Conservation (phyloP, 768 basidiomycete species). For the Boletus vinaceobasis region DNA sequence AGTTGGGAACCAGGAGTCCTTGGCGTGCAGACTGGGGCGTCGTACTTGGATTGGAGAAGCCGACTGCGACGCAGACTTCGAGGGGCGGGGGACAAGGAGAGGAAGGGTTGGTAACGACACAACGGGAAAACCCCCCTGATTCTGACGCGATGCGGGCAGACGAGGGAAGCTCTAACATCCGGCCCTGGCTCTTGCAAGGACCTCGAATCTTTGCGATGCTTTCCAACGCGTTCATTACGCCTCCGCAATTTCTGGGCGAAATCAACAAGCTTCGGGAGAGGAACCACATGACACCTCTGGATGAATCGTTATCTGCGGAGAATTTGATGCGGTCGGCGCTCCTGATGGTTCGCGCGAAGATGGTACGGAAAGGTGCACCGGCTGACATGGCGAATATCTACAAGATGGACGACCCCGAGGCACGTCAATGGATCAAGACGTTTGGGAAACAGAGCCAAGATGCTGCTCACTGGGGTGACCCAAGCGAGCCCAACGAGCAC, state of each 20-base stretch:
- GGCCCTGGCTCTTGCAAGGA: slow-evolving; percentile 73
- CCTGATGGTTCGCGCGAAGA: slow-evolving; percentile 59
- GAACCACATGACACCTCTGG: slow-evolving; percentile 44
- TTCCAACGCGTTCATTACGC: slow-evolving; percentile 39
- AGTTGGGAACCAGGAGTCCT: slow-evolving; percentile 62
- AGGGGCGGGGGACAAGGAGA: slow-evolving; percentile 15
- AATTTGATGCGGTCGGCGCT: slow-evolving; percentile 59
- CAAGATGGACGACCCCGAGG: slow-evolving; percentile 52
- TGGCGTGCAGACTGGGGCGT: slow-evolving; percentile 76
- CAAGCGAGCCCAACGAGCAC: slow-evolving; percentile 19
- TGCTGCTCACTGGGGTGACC: slow-evolving; percentile 13
- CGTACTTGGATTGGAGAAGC: slow-evolving; percentile 52
- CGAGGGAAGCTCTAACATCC: slow-evolving; percentile 10
- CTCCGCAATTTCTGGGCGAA: slow-evolving; percentile 45
- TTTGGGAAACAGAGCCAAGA: slow-evolving; percentile 18
- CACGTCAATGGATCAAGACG: slow-evolving; percentile 43
- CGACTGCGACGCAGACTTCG: slow-evolving; percentile 4
- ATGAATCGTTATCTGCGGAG: slow-evolving; percentile 32
- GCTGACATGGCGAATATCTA: slow-evolving; percentile 76
- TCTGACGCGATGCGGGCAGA: slow-evolving; percentile 11
- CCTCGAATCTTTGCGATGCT: slow-evolving; percentile 46
- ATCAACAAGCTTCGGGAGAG: slow-evolving; percentile 60
- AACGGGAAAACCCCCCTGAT: slow-evolving; percentile 42
- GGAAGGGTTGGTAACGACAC: slow-evolving; percentile 51
- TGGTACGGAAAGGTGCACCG: slow-evolving; percentile 67